Conservation (phyloP, 495 filamentous ascomycete species). For the Trichoderma erinaceum region DNA sequence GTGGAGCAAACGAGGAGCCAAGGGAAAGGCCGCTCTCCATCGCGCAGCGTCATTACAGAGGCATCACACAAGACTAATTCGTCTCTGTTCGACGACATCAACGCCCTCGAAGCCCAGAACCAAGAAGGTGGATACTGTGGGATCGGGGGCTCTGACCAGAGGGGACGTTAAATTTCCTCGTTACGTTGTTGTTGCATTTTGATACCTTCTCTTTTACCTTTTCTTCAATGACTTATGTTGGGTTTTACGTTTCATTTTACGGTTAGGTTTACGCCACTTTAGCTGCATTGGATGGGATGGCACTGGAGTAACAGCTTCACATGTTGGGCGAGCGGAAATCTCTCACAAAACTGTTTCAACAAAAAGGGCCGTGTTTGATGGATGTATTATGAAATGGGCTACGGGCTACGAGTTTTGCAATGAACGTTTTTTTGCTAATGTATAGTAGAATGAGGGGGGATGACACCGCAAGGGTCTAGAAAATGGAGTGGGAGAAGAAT, state of each 20-base stretch:
- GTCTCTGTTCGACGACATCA: neutral
- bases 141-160: neutral
- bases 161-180: neutral
- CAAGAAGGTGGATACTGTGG: neutral
- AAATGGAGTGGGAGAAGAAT: too few species aligned
- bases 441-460: too few species aligned
- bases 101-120: constrained; percentile 2
- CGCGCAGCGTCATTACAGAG: neutral
- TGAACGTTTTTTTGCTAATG: too few species aligned
- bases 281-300: neutral
- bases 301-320: neutral
- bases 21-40: neutral
- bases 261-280: neutral
- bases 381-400: neutral
- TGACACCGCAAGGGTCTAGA: too few species aligned
- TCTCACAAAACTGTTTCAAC: neutral
- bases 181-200: neutral
- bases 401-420: neutral
- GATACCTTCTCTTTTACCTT: neutral
- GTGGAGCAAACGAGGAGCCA: neutral
- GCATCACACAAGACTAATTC: neutral
- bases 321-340: neutral
- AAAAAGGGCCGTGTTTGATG: too few species aligned
- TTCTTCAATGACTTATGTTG: neutral
- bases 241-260: neutral